Percentiles rank a stretch among this genome's conserved stretches.
Evolutionary conservation across 176 grass and related monocot species (phyloP).

Genomic region (Neostapfia colusana): DNA sequence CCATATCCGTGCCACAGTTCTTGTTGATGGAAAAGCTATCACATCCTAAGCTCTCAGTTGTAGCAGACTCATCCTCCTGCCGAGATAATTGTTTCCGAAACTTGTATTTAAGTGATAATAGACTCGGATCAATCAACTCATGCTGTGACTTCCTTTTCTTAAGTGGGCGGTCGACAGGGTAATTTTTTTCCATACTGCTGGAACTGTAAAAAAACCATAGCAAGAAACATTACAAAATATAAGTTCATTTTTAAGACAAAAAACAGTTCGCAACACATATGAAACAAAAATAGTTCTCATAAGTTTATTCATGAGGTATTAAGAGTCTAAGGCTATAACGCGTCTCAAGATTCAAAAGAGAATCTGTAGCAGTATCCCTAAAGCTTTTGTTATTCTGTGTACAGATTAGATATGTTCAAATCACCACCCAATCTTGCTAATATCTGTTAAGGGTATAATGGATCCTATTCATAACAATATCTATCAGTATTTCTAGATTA

Average conservation of each 20-base stretch:
- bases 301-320: not conserved
- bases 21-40: slow-evolving; percentile 35
- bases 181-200: slow-evolving; percentile 32
- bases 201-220: slow-evolving; percentile 38
- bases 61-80: slow-evolving; percentile 27
- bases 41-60: slow-evolving; percentile 42
- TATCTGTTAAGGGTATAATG: too few species aligned
- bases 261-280: slow-evolving; percentile 6
- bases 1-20: slow-evolving; percentile 29
- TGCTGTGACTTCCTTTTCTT: slow-evolving; percentile 76
- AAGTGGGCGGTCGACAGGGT: slow-evolving; percentile 25
- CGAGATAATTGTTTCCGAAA: slow-evolving; percentile 38
- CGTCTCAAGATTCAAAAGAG: slow-evolving; percentile 2
- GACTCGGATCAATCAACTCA: slow-evolving; percentile 46
- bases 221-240: slow-evolving; percentile 22
- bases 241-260: slow-evolving; percentile 6
- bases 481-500: not conserved
- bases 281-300: not conserved
- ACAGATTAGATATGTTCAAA: slow-evolving; percentile 4
- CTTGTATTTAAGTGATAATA: slow-evolving; percentile 63
- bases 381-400: not conserved
- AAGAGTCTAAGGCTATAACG: not conserved
- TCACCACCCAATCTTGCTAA: not conserved
- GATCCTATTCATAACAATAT: not conserved
- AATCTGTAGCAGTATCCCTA: not conserved